Conservation (phyloP, 2,329 filamentous ascomycete species). For the Bipolaris gigantea region DNA sequence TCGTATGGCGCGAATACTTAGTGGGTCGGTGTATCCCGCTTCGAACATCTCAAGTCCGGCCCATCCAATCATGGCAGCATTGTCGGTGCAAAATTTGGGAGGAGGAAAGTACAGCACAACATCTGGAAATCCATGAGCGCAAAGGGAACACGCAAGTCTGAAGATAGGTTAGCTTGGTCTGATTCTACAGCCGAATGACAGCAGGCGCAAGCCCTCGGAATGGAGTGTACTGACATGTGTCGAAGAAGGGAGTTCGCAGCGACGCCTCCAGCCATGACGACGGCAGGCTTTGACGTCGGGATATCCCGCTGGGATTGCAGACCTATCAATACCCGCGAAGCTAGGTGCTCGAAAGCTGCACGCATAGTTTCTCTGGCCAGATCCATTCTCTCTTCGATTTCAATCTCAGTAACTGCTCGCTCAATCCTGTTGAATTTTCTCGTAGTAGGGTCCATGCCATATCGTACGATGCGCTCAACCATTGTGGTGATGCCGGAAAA, state of each 20-base stretch:
- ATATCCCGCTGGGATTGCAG: slow-evolving; percentile 50
- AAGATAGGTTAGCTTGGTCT: slow-evolving; percentile 7
- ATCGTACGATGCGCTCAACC: slow-evolving; percentile 60
- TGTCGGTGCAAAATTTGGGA: slow-evolving; percentile 80
- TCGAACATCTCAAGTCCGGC: slow-evolving; percentile 89
- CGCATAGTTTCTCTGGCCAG: slow-evolving; percentile 77
- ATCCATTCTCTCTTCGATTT: slow-evolving; percentile 62
- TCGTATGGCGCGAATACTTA: slow-evolving; percentile 38
- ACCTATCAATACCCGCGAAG: slow-evolving; percentile 70
- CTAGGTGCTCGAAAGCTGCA: slow-evolving; percentile 84
- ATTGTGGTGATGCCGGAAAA: slow-evolving; percentile 73
- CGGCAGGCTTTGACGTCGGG: slow-evolving; percentile 45
- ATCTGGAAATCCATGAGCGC: slow-evolving; percentile 65
- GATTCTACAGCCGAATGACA: not conserved
- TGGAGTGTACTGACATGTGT: slow-evolving; percentile 54
- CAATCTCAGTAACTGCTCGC: slow-evolving; percentile 48
- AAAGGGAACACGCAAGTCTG: slow-evolving; percentile 58
- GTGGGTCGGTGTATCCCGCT: slow-evolving; percentile 58
- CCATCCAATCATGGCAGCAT: slow-evolving; percentile 98
- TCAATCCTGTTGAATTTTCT: slow-evolving; percentile 33
- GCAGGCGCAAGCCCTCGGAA: not conserved
- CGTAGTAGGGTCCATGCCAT: slow-evolving; percentile 36
- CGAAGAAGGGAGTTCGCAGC: slow-evolving; percentile 81
- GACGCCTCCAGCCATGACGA: slow-evolving; percentile 89
- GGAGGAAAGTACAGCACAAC: slow-evolving; percentile 75